Conservation (phyloP, 352 stramenopile species). For the Phytophthora fragariaefolia region DNA sequence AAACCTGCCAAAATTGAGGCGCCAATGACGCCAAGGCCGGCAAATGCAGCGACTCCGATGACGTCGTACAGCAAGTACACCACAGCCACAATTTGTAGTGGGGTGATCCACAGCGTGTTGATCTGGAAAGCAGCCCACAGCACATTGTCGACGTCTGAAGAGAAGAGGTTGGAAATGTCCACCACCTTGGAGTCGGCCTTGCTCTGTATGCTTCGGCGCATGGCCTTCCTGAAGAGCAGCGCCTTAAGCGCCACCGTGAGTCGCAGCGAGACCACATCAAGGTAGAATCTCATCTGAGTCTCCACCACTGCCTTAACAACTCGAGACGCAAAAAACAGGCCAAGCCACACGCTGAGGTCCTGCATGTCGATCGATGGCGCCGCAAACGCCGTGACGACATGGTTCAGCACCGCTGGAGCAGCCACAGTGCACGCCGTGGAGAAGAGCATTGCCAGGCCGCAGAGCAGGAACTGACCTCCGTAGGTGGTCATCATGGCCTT, state of each 20-base stretch:
- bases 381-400: conserved; percentile 49
- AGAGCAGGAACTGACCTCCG: conserved; percentile 32
- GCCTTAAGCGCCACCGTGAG: conserved; percentile 49
- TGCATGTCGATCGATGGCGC: conserved; percentile 33
- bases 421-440: conserved; percentile 43
- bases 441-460: conserved; percentile 38
- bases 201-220: conserved; percentile 37
- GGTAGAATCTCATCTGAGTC: conserved; percentile 32
- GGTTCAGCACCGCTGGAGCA: conserved; percentile 50
- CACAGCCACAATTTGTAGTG: conserved; percentile 44
- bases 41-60: conserved; percentile 51
- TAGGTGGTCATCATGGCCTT: conserved; percentile 37
- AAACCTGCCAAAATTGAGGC: conserved; percentile 50
- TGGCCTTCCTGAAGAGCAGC: conserved; percentile 53
- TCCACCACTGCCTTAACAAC: conserved; percentile 42
- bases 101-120: conserved; percentile 61
- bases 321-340: conserved; percentile 49
- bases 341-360: conserved; percentile 42
- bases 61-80: conserved; percentile 56
- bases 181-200: conserved; percentile 25
- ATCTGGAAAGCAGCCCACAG: conserved; percentile 41
- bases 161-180: conserved; percentile 94
- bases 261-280: conserved; percentile 41
- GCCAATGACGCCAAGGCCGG: conserved; percentile 43
- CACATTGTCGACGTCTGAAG: conserved; percentile 84